Evolutionary conservation across 306 rosid genomes (phyloP), one percentile per base, ranked within the genome.

Genomic region (Sphenostylis stenocarpa): DNA sequence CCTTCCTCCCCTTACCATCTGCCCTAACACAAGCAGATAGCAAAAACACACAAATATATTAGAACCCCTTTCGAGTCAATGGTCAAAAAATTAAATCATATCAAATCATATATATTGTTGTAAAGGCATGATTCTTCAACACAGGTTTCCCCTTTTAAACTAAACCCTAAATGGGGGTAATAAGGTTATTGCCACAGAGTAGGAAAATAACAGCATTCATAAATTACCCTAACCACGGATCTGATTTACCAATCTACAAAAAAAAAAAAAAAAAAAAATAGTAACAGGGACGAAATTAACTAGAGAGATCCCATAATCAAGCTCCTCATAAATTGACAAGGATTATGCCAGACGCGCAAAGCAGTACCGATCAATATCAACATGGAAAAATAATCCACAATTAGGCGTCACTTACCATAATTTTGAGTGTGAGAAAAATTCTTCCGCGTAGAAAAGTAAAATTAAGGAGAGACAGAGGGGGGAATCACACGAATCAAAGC

Each of bases 1-100:
- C 83, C 80, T 91, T 75, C 94, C 88, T 83, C 96, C 97, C 96
- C 89, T 95, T 15, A 76, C 99, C 99, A 95, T 95, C 90, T 92
- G 88, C 73, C 73, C 87, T 73, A 7, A 64, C 85, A 83, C 47
- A 81, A 83, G 77, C 33, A 63, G 72, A 63, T 0, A 43, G 7
- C 36, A 67, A 56, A 38, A 56, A 1, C 23, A 83, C 28, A 0
- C 72, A 67, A 76, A 81, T 75, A 47, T 78, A 79, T 85, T 34
- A 85, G 72, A 70, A 78, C 74, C 64, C 28, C 63, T 75, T 38
- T 75, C 67, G 79, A 75, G 66, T 77, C 76, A 56, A 55, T 31
- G 67, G 56, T 15, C 16, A 64, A 23, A 49, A 60, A 7, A 61
- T 43, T 0, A 81, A 39, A 76, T n/a, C 48, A 76, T 34, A 69